A percentile compares a stretch with the other conserved stretches of the same genome.
phyloP scores from a whole-genome alignment of 768 basidiomycete species.

The Panaeolus papilionaceus region DNA sequence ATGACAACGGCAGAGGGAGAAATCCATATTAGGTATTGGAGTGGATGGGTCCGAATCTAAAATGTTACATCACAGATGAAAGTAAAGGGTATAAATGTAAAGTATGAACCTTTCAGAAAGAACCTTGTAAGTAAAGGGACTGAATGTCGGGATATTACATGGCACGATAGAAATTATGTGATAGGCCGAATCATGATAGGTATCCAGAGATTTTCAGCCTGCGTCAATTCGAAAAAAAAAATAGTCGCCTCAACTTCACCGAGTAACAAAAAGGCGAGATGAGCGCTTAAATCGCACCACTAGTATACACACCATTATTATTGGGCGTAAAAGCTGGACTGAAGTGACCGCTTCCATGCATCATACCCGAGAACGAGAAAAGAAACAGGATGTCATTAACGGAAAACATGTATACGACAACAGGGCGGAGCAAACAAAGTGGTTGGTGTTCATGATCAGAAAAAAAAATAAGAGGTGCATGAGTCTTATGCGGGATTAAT shows the following conservation, averaged over 20 bases:
- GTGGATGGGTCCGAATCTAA: no score
- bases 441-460: not conserved
- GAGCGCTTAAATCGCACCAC: not conserved
- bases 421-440: constrained; percentile 19
- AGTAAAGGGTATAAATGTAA: no score
- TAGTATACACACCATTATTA: not conserved
- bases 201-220: not conserved
- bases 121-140: no score
- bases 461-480: constrained; percentile 39
- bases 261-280: not conserved
- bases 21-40: not conserved
- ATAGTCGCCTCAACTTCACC: not conserved
- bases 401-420: constrained; percentile 22
- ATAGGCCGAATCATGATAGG: no score
- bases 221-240: not conserved
- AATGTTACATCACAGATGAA: no score
- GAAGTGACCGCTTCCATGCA: constrained; percentile 65
- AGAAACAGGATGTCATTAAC: constrained; percentile 11
- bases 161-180: no score
- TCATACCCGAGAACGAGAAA: constrained; percentile 37
- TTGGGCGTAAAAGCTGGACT: constrained; percentile 74
- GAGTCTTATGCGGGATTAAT: constrained; percentile 40
- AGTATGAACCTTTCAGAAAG: no score
- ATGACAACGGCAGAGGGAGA: not conserved
- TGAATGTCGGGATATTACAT: no score